Base-by-base conservation (phyloP, 371 early-diverging fungal genomes). In the Dichotomocladium elegans region DNA sequence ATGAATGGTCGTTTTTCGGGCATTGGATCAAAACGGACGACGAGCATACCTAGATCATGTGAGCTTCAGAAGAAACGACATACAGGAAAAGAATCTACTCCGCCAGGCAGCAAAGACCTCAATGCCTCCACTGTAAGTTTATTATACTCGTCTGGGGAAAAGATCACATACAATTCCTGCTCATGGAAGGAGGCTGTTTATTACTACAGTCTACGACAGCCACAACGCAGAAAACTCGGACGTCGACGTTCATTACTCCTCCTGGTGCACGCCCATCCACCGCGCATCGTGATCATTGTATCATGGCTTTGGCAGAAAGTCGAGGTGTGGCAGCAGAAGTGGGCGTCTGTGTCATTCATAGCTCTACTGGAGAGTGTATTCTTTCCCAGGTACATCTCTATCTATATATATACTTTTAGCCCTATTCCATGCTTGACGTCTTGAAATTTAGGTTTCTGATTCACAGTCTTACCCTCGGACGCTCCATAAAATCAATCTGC, bases 331-430 rank as follows among this genome's bases (percentile, higher is more conserved):
- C 81, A 15, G 56, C 59, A 25, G 88, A 88, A 57, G 68, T 88
- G 24, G 90, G 88, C 1, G 53, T 88, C 31, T 87, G 87, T 30
- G 61, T 80, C 29, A 69, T 88, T 47, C 77, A 85, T 58, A 59
- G 84, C 33, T 61, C 61, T 10, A 82, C 80, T 2, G 83, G 82
- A 55, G 87, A 88, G 60, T 73, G 80, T 44, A 60, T 63, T 33
- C 48, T 88, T 28, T 82, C 73, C 2, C 88, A 90, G 71, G 89
- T 80, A 63, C 29, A 7, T 12, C 8, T 46, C 9, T 25, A 33
- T 12, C 15, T 29, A 22, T 11, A 31, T 35, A 41, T n/a, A 22
- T 15, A 17, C 19, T 17, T 47, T 14, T 28, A 29, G 21, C 21
- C 15, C 17, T 15, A 14, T 3, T 26, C 30, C 29, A 14, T 12